These are phyloP conservation scores for Melampsora americana DNA, from an alignment of 1,284 basidiomycete species.

Conservation along the genomic window DNA sequence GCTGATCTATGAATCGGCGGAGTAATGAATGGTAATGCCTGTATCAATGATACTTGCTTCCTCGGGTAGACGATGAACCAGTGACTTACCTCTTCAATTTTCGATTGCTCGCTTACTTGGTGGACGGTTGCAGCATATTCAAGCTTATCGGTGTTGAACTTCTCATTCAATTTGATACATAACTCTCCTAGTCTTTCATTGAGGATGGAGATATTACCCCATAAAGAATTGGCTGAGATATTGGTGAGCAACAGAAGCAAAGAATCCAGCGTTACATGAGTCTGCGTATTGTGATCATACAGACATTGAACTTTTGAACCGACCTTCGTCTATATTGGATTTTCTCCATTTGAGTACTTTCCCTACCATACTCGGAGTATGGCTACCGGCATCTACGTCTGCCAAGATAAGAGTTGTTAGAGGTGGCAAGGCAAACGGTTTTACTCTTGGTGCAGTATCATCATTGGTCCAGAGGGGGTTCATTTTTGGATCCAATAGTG, in stretches of 20 bases:
- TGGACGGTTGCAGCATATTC: neutral
- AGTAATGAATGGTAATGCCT: neutral
- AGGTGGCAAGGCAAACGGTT: conserved; percentile 74
- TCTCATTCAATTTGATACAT: neutral
- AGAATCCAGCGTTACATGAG: neutral
- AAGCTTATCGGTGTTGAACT: neutral
- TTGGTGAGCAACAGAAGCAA: neutral
- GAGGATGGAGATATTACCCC: neutral
- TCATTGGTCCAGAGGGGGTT: conserved; percentile 25
- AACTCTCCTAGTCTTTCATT: neutral
- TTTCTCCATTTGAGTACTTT: conserved; percentile 83
- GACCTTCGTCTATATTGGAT: conserved; percentile 63
- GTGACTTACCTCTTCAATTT: neutral
- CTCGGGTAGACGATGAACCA: neutral
- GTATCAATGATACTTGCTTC: neutral
- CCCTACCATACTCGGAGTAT: conserved; percentile 84
- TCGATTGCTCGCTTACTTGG: neutral
- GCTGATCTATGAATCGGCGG: neutral
- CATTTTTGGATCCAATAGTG: conserved; percentile 13
- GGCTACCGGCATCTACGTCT: conserved; percentile 86
- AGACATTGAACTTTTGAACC: neutral
- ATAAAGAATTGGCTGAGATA: neutral
- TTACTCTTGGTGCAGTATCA: conserved; percentile 53
- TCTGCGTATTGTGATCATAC: neutral
- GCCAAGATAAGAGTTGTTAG: conserved; percentile 76